These are phyloP conservation scores for Mycena crocata DNA, from an alignment of 768 basidiomycete species.

Conservation along the genomic window DNA sequence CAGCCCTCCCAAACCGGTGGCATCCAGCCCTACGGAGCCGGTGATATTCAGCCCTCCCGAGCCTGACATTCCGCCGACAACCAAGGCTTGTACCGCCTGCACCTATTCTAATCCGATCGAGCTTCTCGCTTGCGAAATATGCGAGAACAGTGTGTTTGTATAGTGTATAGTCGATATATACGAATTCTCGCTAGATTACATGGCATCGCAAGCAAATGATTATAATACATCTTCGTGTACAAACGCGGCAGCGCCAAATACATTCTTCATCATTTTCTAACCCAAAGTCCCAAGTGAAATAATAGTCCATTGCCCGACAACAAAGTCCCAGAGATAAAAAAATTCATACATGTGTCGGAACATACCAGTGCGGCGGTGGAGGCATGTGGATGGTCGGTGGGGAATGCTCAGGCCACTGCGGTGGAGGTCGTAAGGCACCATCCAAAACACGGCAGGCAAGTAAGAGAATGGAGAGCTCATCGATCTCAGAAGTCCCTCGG, in stretches of 20 bases:
- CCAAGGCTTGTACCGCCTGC: constrained; percentile 65
- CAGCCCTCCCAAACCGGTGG: constrained; percentile 23
- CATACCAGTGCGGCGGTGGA: constrained; percentile 29
- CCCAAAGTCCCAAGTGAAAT: constrained; percentile 43
- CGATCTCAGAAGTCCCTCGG: constrained; percentile 49
- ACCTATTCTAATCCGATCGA: constrained; percentile 67
- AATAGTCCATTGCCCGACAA: not conserved
- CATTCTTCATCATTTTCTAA: constrained; percentile 27
- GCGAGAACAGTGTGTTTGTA: constrained; percentile 40
- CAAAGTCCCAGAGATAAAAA: constrained; percentile 40
- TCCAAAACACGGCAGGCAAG: constrained; percentile 34
- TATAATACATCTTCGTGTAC: constrained; percentile 36
- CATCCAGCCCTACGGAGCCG: constrained; percentile 27
- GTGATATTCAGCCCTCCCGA: constrained; percentile 24
- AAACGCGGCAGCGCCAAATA: constrained; percentile 35
- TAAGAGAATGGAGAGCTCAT: constrained; percentile 37
- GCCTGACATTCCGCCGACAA: constrained; percentile 34
- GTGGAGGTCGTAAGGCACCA: constrained; percentile 15
- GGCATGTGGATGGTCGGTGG: constrained; percentile 40
- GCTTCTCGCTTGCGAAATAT: constrained; percentile 57
- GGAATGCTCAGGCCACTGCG: constrained; percentile 16
- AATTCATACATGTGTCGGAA: constrained; percentile 54
- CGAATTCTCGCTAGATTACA: constrained; percentile 25
- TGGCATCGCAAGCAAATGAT: constrained; percentile 9
- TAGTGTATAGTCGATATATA: constrained; percentile 8